Percentiles rank a stretch among this genome's conserved stretches.
phyloP scores from a whole-genome alignment of 495 filamentous ascomycete genomes.

The Penicillium manginii region DNA sequence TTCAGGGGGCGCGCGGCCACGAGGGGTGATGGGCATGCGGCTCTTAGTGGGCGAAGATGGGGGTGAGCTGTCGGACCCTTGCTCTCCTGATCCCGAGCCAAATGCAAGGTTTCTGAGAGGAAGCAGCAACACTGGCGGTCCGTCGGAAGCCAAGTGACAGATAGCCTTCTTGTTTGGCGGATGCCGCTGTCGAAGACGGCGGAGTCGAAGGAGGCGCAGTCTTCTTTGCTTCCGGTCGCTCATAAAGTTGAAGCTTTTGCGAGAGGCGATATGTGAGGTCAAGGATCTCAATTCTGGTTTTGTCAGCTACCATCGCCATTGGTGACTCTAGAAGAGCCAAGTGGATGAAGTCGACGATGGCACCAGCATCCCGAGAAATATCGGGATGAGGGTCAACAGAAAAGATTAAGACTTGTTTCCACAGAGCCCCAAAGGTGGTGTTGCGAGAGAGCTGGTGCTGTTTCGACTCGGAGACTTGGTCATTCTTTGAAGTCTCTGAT shows the following conservation, averaged over 20 bases:
- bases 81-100: slow-evolving; percentile 41
- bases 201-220: slow-evolving; percentile 53
- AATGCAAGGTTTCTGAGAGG: slow-evolving; percentile 72
- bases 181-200: slow-evolving; percentile 39
- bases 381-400: slow-evolving; percentile 95
- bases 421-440: slow-evolving; percentile 87
- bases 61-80: slow-evolving; percentile 24
- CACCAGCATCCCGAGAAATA: slow-evolving; percentile 78
- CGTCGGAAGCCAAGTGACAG: slow-evolving; percentile 64
- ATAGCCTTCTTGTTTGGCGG: slow-evolving; percentile 65
- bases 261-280: slow-evolving; percentile 57
- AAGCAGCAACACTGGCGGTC: slow-evolving; percentile 74
- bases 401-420: slow-evolving; percentile 89
- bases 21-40: slow-evolving; percentile 52
- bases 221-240: slow-evolving; percentile 45
- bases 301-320: slow-evolving; percentile 68
- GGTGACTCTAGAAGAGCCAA: slow-evolving; percentile 74
- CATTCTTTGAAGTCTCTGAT: slow-evolving; percentile 19
- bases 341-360: slow-evolving; percentile 84
- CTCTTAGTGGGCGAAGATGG: slow-evolving; percentile 39
- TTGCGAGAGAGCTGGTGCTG: slow-evolving; percentile 67
- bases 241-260: slow-evolving; percentile 47
- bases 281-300: slow-evolving; percentile 76
- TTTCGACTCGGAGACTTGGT: slow-evolving; percentile 24
- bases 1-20: slow-evolving; percentile 66